A percentile compares a stretch with the other conserved stretches of the same genome.
These are phyloP conservation scores for Dryas integrifolia DNA, from an alignment of 331 rosid species.

Conservation along the genomic window DNA sequence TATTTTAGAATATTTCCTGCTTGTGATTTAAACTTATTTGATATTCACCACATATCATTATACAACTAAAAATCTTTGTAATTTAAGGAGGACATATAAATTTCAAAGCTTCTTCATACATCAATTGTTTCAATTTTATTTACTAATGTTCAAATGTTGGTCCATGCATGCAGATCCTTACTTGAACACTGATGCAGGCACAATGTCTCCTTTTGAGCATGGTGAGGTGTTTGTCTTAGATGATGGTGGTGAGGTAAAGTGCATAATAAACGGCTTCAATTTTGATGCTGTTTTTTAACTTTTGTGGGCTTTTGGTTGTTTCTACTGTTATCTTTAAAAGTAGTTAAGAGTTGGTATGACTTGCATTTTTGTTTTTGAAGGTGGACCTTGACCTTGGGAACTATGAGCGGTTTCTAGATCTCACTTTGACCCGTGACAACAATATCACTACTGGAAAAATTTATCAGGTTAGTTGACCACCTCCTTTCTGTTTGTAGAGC, in stretches of 20 bases:
- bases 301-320: slow-evolving; percentile 3
- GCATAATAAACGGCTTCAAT: not conserved
- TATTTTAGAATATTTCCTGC: not conserved
- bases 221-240: slow-evolving; percentile 89
- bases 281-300: not conserved
- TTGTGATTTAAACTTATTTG: not conserved
- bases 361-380: slow-evolving; percentile 39
- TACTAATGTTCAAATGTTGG: slow-evolving; percentile 17
- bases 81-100: not conserved
- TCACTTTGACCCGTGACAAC: slow-evolving; percentile 71
- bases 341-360: not conserved
- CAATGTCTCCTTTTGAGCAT: slow-evolving; percentile 91
- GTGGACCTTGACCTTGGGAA: slow-evolving; percentile 95
- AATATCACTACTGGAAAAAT: slow-evolving; percentile 89
- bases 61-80: not conserved
- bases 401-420: slow-evolving; percentile 81
- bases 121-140: not conserved
- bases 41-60: not conserved
- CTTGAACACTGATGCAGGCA: slow-evolving; percentile 84
- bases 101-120: not conserved
- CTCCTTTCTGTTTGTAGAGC: not conserved
- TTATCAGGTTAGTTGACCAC: slow-evolving; percentile 53
- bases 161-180: slow-evolving; percentile 65
- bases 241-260: slow-evolving; percentile 86
- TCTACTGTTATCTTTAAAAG: not conserved